A percentile compares a stretch with the other conserved stretches of the same genome.
phyloP scores from a whole-genome alignment of 2,329 filamentous ascomycete genomes.

The Monosporascus ibericus region DNA sequence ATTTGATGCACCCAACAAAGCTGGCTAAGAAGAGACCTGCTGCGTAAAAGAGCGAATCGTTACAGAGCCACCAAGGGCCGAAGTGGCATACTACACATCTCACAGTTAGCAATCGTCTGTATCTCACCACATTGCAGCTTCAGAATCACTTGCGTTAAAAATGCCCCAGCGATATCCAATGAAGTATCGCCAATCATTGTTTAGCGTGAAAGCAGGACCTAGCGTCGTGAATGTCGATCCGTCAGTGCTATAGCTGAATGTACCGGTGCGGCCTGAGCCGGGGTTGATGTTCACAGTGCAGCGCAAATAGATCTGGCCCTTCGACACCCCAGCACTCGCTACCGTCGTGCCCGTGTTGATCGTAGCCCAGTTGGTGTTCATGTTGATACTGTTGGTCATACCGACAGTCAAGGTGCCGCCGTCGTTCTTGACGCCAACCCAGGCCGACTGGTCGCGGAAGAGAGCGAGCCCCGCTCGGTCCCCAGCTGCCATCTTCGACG shows the following conservation, averaged over 20 bases:
- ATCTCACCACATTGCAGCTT: no score
- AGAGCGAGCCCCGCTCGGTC: constrained; percentile 46
- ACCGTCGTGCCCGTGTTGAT: constrained; percentile 23
- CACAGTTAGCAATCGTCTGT: no score
- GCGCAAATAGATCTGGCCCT: constrained; percentile 31
- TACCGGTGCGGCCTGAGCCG: constrained; percentile 20
- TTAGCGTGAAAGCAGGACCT: constrained; percentile 29
- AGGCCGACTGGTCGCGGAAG: constrained; percentile 48
- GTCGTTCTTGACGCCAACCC: constrained; percentile 42
- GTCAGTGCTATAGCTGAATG: constrained; percentile 39
- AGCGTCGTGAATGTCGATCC: constrained; percentile 30
- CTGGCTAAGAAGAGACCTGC: constrained; percentile 7
- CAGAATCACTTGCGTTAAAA: constrained; percentile 30
- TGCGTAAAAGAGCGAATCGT: no score
- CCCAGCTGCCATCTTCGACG: constrained; percentile 41
- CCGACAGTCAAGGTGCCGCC: constrained; percentile 23
- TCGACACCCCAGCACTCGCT: constrained; percentile 22
- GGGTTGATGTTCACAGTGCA: constrained; percentile 29
- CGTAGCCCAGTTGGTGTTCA: constrained; percentile 27
- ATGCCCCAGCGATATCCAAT: constrained; percentile 43
- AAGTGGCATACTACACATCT: no score
- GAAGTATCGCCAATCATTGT: constrained; percentile 39
- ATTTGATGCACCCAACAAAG: no score
- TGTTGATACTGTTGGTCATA: constrained; percentile 31
- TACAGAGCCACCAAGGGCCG: no score